These are phyloP conservation scores for Macrolepiota dolichaula DNA, from an alignment of 768 basidiomycete species.

Conservation along the genomic window DNA sequence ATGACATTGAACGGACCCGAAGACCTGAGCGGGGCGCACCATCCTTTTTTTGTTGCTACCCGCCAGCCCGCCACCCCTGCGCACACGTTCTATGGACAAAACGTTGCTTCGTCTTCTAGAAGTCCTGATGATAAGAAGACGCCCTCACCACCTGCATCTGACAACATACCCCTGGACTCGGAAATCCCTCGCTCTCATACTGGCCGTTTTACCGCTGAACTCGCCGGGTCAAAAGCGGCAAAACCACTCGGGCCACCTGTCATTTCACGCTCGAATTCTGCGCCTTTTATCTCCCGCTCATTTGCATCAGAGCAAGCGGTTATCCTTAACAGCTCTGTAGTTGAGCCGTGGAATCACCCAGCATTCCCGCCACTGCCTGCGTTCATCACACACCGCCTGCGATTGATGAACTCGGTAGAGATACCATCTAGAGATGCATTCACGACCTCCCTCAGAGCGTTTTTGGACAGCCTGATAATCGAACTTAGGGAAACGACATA, in stretches of 20 bases:
- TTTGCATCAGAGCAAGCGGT: constrained; percentile 34
- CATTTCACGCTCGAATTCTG: constrained; percentile 21
- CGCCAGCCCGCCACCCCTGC: constrained; percentile 14
- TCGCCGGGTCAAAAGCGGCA: constrained; percentile 15
- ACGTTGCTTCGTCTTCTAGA: constrained; percentile 32
- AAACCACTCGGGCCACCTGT: constrained; percentile 22
- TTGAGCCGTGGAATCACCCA: constrained; percentile 60
- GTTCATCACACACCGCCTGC: constrained; percentile 51
- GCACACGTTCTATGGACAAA: constrained; percentile 47
- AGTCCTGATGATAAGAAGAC: neutral
- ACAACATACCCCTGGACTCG: constrained; percentile 12
- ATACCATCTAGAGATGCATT: constrained; percentile 57
- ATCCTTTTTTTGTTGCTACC: constrained; percentile 7
- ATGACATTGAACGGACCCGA: constrained; percentile 11
- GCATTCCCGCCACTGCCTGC: constrained; percentile 61
- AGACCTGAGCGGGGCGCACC: constrained; percentile 6
- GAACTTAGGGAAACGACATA: constrained; percentile 61
- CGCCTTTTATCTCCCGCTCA: constrained; percentile 45
- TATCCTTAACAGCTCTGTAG: constrained; percentile 34
- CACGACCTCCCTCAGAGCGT: constrained; percentile 44
- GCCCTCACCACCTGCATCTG: constrained; percentile 15
- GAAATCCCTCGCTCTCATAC: constrained; percentile 25
- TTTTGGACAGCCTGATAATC: constrained; percentile 47
- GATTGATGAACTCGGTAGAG: constrained; percentile 48
- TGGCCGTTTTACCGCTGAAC: constrained; percentile 29